Evolutionary conservation across 306 rosid species (phyloP).

Genomic region (Lithocarpus polystachyus): DNA sequence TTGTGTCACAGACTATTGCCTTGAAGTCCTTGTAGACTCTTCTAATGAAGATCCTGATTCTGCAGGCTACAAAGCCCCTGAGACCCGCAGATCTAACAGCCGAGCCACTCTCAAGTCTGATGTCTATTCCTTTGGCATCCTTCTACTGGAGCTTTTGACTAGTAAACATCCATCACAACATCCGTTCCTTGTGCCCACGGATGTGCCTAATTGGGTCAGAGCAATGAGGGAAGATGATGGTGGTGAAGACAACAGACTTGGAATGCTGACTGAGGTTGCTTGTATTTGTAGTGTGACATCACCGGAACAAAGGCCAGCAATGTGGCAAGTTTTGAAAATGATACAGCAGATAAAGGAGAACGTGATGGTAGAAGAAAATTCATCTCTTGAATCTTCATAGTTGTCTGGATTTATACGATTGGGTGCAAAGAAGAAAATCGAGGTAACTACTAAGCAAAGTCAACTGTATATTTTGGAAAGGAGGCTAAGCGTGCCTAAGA

Average conservation of each 20-base stretch:
- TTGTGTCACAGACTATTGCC: constrained; percentile 72
- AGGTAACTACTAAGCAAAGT: background rate
- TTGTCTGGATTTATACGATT: constrained; percentile 6
- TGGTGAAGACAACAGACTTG: constrained; percentile 59
- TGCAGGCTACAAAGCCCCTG: constrained; percentile 70
- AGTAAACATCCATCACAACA: constrained; percentile 85
- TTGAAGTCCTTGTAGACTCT: constrained; percentile 51
- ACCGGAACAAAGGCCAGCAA: constrained; percentile 91
- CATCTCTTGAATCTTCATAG: constrained; percentile 27
- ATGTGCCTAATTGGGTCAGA: constrained; percentile 78
- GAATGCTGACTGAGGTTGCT: constrained; percentile 93
- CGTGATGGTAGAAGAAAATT: constrained; percentile 36
- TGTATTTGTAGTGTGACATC: constrained; percentile 74
- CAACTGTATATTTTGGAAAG: constrained; percentile 11
- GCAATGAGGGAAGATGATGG: constrained; percentile 74
- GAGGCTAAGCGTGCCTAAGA: background rate
- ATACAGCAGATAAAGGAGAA: constrained; percentile 86
- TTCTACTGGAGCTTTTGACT: constrained; percentile 84
- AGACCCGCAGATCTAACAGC: constrained; percentile 53
- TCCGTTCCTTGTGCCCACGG: constrained; percentile 66
- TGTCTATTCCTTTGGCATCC: constrained; percentile 73
- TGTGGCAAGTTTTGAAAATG: constrained; percentile 92
- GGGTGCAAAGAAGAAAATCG: constrained; percentile 21
- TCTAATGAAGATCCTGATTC: constrained; percentile 54
- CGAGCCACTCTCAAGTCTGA: constrained; percentile 62